A percentile compares a stretch with the other conserved stretches of the same genome.
Conservation (phyloP, 306 rosid genomes). For the Corylus americana region DNA sequence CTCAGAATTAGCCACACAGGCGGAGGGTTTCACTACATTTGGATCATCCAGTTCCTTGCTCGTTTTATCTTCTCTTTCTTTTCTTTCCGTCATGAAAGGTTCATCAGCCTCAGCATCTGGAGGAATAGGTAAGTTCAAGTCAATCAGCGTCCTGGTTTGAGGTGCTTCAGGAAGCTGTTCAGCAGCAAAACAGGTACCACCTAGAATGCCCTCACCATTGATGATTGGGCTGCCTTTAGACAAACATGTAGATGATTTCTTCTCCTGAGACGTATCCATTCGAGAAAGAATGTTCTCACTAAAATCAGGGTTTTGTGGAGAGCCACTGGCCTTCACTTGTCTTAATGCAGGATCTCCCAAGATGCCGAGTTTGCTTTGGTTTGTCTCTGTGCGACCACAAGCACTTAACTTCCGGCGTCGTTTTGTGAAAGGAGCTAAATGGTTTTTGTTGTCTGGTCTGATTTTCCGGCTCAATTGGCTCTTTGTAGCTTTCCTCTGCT, state of each 20-base stretch:
- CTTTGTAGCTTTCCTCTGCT: slow-evolving; percentile 31
- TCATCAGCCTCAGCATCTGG: slow-evolving; percentile 60
- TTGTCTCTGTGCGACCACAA: slow-evolving; percentile 44
- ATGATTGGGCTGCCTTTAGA: slow-evolving; percentile 37
- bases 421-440: slow-evolving; percentile 38
- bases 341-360: slow-evolving; percentile 38
- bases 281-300: slow-evolving; percentile 29
- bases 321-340: slow-evolving; percentile 46
- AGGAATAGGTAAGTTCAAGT: slow-evolving; percentile 64
- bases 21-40: slow-evolving; percentile 27
- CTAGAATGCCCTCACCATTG: slow-evolving; percentile 33
- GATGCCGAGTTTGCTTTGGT: slow-evolving; percentile 26
- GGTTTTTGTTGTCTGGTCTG: slow-evolving; percentile 36
- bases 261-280: slow-evolving; percentile 34
- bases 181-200: slow-evolving; percentile 29
- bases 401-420: slow-evolving; percentile 49
- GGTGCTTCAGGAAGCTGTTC: slow-evolving; percentile 48
- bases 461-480: slow-evolving; percentile 34
- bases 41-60: slow-evolving; percentile 39
- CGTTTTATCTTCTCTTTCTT: slow-evolving; percentile 33
- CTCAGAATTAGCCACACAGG: slow-evolving; percentile 37
- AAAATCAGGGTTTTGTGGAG: slow-evolving; percentile 32
- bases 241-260: slow-evolving; percentile 35
- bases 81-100: slow-evolving; percentile 29
- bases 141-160: slow-evolving; percentile 49